Evolutionary conservation across 768 basidiomycete species (phyloP), one percentile per base, ranked within the genome.

Genomic region (Tephrocybe sp.): DNA sequence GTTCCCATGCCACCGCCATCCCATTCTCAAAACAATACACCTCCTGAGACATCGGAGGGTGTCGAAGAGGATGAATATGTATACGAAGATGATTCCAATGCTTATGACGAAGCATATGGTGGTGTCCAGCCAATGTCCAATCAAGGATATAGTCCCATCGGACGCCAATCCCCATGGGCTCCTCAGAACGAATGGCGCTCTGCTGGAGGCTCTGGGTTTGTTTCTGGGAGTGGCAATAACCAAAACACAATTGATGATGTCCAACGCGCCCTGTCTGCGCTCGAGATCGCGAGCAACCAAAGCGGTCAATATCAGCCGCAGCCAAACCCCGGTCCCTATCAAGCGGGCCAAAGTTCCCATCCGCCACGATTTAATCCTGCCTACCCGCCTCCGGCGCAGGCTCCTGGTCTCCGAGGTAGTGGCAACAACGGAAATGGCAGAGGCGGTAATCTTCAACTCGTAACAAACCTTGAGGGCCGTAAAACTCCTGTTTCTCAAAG

Each of bases 311-410:
- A 65, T 47, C 65, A 66, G 63, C 68, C 55, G 51, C 65, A 55
- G 52, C 71, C 57, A 31, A 61, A 49, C 48, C 52, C 42, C 17
- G 43, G 59, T 32, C 52, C 72, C 52, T 77, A 76, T 53, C 66
- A 63, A 42, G 59, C 61, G 36, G 76, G 80, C 26, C 85, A 84
- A 55, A 77, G 78, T 47, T 68, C 65, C 9, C 83, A 84, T 60
- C 85, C 87, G 4, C 88, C 88, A 33, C 79, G 87, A 36, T 89
- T 89, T 71, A 86, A 78, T 58, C 74, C 78, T 30, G 56, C 74
- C 23, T 67, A 74, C 43, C 71, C 75, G n/a, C 73, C 76, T 7
- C 70, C 76, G 40, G 62, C 68, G n/a, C 80, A 79, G 61, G 75
- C 59, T 72, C 65, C 53, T 51, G 71, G 42, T 47, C 56, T 61